Base-by-base conservation (phyloP, 1,139 yeast genomes). In the Pichia sp. region DNA sequence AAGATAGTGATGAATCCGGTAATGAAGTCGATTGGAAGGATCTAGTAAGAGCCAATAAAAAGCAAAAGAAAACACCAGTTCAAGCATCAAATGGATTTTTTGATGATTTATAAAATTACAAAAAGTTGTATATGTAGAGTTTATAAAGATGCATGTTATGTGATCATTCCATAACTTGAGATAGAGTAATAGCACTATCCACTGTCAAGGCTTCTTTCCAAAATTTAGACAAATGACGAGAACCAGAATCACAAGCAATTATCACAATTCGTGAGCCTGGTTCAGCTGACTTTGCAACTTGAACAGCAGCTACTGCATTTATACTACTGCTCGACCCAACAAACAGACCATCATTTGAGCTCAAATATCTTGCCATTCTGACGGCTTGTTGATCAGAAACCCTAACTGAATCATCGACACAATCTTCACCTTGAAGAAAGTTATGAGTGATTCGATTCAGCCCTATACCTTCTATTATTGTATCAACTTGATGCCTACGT, bases 401-500 rank as follows among this genome's bases (percentile, higher is more conserved):
- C 49, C 90, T 70, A 16, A 86, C 71, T 0, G 97, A 85, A 53
- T 82, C 89, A 62, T 88, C 95, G 16, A 92, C 81, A 53, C 67
- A 73, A 1, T 65, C 59, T 57, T 84, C 92, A 1, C 89, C 97
- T 44, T 76, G 78, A 44, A 72, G 68, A 63, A 92, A 86, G 63
- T 92, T 92, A 60, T 77, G 77, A 0, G 98, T 92, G 35, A 92
- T 69, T 55, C 98, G 71, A 60, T 88, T 92, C 49, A 92, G 69
- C 0, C 98, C 98, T 40, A 92, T 85, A 0, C 98, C 98, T 66
- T 92, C 98, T 2, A 92, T 84, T 3, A 90, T 65, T 0, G 97
- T 92, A 64, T 92, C 98, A 1, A 92, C 97, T 66, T 92, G 98
- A 63, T 92, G 97, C 57, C 98, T 73, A 61, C 97, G 75, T 57